phyloP scores from a whole-genome alignment of 305 asterid genomes.

The Fraxinus greggii region DNA sequence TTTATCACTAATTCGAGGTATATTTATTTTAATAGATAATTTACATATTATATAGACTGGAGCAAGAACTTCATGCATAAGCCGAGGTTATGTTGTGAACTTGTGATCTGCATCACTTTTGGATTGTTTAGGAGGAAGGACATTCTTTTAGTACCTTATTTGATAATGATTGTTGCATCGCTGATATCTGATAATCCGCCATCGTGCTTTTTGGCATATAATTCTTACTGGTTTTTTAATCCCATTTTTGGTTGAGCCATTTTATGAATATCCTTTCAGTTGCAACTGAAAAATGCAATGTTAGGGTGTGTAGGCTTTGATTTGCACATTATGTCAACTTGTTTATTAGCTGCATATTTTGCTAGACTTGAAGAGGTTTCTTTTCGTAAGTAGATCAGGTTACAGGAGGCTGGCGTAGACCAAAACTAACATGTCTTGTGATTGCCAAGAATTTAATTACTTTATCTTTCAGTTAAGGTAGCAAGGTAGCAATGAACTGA shows the following conservation, averaged over 20 bases:
- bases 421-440: background rate
- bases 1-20: conserved; percentile 23
- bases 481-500: background rate
- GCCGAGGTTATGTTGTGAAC: background rate
- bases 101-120: conserved; percentile 11
- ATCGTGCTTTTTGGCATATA: conserved; percentile 17
- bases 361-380: background rate
- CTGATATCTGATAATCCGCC: background rate
- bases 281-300: conserved; percentile 21
- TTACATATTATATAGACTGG: background rate
- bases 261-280: conserved; percentile 13
- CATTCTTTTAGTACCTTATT: conserved; percentile 5
- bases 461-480: background rate
- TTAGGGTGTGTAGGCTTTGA: background rate
- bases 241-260: conserved; percentile 16
- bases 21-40: background rate
- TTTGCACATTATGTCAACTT: background rate
- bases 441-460: background rate
- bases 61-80: conserved; percentile 9
- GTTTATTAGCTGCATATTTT: background rate
- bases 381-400: background rate
- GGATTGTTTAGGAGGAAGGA: background rate
- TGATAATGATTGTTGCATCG: background rate
- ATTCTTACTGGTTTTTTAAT: conserved; percentile 12
- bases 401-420: background rate